phyloP scores from a whole-genome alignment of 1,284 basidiomycete species.

The Sporisorium exsertum region DNA sequence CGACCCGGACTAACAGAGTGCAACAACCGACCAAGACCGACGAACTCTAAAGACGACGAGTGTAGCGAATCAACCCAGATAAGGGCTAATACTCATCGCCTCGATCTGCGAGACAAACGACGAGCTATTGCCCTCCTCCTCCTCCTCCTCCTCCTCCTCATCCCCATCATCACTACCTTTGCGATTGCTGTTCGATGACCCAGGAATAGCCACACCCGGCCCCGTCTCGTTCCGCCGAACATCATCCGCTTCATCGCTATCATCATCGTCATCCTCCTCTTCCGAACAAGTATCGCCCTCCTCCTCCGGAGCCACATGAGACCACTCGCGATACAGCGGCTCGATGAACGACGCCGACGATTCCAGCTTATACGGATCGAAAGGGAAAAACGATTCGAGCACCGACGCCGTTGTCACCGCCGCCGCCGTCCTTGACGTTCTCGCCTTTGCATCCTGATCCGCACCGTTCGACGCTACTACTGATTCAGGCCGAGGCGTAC shows the following conservation, averaged over 20 bases:
- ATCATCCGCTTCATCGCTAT: constrained; percentile 34
- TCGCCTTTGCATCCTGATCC: constrained; percentile 6
- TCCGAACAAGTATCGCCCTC: constrained; percentile 54
- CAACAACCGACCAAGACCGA: neutral
- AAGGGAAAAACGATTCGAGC: constrained; percentile 95
- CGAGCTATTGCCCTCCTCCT: constrained; percentile 48
- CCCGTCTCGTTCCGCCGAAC: constrained; percentile 25
- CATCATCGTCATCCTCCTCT: constrained; percentile 53
- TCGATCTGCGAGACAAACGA: constrained; percentile 62
- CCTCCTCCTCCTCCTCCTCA: constrained; percentile 20
- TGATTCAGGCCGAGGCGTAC: constrained; percentile 26
- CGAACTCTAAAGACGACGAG: neutral
- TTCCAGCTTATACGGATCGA: constrained; percentile 94
- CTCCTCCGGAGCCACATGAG: constrained; percentile 71
- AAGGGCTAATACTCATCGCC: constrained; percentile 66
- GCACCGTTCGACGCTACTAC: too few species aligned
- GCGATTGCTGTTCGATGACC: constrained; percentile 1
- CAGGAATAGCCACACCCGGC: constrained; percentile 29
- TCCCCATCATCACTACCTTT: constrained; percentile 3
- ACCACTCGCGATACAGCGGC: constrained; percentile 73
- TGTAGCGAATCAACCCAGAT: constrained; percentile 17
- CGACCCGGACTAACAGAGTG: too few species aligned
- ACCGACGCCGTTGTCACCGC: constrained; percentile 68
- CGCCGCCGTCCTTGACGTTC: too few species aligned
- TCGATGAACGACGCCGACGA: constrained; percentile 72